A percentile compares a stretch with the other conserved stretches of the same genome.
Conservation (phyloP, 2,329 filamentous ascomycete genomes). For the Akanthomyces lecanii region DNA sequence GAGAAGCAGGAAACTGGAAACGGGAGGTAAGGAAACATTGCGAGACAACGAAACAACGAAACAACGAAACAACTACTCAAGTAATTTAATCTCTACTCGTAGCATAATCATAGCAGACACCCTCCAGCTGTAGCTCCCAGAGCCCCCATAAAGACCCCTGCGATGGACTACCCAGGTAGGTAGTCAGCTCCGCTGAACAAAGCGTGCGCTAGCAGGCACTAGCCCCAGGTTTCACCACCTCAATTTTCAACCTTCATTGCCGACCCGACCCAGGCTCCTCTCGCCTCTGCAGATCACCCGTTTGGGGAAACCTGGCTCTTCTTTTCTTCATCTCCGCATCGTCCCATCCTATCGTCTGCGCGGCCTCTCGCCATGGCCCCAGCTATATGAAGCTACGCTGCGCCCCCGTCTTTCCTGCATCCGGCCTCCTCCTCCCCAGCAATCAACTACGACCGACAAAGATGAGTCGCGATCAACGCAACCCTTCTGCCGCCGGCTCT, state of each 20-base stretch:
- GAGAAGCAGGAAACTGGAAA: no score
- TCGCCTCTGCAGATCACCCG: not conserved
- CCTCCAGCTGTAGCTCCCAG: not conserved
- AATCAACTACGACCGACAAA: not conserved
- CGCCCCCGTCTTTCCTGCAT: not conserved
- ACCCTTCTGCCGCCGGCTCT: not conserved
- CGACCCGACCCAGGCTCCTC: not conserved
- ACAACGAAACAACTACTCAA: no score
- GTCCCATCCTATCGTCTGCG: not conserved
- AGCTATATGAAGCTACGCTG: not conserved
- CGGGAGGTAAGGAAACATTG: no score
- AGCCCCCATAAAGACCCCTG: not conserved
- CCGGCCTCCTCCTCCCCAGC: not conserved
- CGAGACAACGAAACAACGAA: no score
- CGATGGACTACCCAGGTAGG: not conserved
- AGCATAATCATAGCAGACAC: no score
- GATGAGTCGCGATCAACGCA: not conserved
- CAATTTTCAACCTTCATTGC: not conserved
- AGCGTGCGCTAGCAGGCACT: not conserved
- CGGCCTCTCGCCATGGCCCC: not conserved
- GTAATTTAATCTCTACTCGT: no score
- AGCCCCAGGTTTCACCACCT: not conserved
- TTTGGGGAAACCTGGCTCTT: not conserved
- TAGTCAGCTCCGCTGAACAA: constrained; percentile 1
- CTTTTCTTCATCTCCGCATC: not conserved